Evolutionary conservation across 208 protist species (phyloP), one percentile per base, ranked within the genome.

Genomic region (Acanthamoeba polyphaga): DNA sequence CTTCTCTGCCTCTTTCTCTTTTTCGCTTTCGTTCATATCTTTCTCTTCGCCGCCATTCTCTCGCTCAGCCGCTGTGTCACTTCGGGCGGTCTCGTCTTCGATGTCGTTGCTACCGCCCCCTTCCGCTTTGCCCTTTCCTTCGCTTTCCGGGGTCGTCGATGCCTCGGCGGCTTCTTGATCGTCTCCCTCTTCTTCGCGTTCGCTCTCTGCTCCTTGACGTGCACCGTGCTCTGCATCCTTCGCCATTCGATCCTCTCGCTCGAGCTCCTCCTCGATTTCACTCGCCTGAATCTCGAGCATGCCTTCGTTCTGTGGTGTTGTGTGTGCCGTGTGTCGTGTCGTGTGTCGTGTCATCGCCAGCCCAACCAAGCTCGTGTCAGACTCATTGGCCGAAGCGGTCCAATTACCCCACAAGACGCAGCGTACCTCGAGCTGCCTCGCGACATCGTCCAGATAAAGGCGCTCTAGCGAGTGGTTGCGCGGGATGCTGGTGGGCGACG

Each of bases 391-490:
- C 15, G 1, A 58, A 58, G 12, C 9, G 53, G 12, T 58, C 53
- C 15, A 3, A 72, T 12, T 1, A 72, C 24, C 10, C 22, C 22
- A 34, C 15, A 13, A 51, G 34, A 2, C 0, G 5, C 38, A 17
- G 10, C 74, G 22, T 84, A 51, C 78, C 78, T 60, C 78, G 46
- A 87, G 46, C 10, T 87, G 78, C 51, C 78, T 27, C 4, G 78
- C 78, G 78, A 60, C 78, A 15, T 87, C 78, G 24, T 87, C 78
- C 27, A 87, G 38, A 27, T 60, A 34, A 27, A 87, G 78, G 24
- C n/a, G 55, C 51, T 87, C 78, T 17, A 87, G 78, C 24, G 78
- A 87, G 46, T 87, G 78, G 51, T 87, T 87, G 51, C 78, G 78
- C 9, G 46, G 78, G 51, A 87, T 87, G 51, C 78, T 87, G 27